phyloP scores from a whole-genome alignment of 257 asterid genomes.

The Nicotiana paniculata region DNA sequence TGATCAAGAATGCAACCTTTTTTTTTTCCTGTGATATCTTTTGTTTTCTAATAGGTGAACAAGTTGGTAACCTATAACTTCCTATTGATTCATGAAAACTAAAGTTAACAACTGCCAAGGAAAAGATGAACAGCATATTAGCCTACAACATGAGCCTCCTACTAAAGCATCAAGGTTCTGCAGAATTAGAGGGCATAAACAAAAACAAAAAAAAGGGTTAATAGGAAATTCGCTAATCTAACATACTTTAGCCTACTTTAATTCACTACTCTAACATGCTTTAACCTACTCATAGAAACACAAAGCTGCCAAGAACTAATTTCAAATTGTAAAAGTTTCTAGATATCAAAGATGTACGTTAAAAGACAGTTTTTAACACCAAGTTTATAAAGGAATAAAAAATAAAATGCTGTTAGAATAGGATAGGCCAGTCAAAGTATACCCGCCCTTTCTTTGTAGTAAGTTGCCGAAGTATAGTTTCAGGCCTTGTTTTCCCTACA shows the following conservation, averaged over 20 bases:
- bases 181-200: background rate
- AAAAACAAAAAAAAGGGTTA: background rate
- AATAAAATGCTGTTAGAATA: background rate
- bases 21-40: too few relatives aligned
- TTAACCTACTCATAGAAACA: background rate
- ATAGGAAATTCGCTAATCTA: background rate
- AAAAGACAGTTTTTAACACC: background rate
- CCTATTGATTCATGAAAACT: background rate
- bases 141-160: background rate
- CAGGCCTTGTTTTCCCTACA: slow-evolving; percentile 82
- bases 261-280: background rate
- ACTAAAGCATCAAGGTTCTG: background rate
- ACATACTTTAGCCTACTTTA: slow-evolving; percentile 4
- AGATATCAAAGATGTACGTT: background rate
- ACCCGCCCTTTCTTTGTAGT: slow-evolving; percentile 99
- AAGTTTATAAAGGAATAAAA: background rate
- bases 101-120: background rate
- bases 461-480: slow-evolving; percentile 94
- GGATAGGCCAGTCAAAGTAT: background rate
- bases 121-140: background rate
- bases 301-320: background rate
- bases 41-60: background rate
- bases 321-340: background rate
- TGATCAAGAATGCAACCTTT: too few relatives aligned
- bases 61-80: background rate